Conservation (phyloP, 129 eudicot species). For the Deinandra increscens region DNA sequence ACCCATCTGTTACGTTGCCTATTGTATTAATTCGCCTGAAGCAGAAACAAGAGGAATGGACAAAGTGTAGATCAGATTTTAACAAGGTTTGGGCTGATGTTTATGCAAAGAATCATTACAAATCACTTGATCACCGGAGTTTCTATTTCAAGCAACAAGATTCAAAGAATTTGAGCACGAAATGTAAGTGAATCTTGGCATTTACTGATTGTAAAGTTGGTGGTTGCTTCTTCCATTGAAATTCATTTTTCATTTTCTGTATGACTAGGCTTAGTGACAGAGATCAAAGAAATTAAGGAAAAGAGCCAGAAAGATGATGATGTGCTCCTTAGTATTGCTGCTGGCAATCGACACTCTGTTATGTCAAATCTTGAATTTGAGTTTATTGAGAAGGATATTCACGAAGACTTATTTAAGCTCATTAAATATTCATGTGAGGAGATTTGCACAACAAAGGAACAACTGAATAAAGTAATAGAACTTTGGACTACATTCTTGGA, state of each 20-base stretch:
- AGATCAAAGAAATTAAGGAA: conserved; percentile 85
- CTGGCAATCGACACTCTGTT: conserved; percentile 71
- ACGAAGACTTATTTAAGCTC: conserved; percentile 75
- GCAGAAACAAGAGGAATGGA: conserved; percentile 98
- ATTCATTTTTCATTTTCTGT: conserved; percentile 21
- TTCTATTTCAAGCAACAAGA: conserved; percentile 99
- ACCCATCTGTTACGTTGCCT: conserved; percentile 67
- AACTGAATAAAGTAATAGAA: conserved; percentile 64
- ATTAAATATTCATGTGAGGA: conserved; percentile 85
- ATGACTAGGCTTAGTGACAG: conserved; percentile 70
- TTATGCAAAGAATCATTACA: conserved; percentile 88
- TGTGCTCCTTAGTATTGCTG: conserved; percentile 70
- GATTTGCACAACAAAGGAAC: conserved; percentile 77
- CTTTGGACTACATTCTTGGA: conserved; percentile 92
- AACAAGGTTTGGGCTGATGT: conserved; percentile 98
- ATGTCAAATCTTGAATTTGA: conserved; percentile 61
- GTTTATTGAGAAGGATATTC: conserved; percentile 65
- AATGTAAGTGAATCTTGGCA: conserved; percentile 50
- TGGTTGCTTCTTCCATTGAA: not conserved
- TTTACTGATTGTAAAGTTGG: conserved; percentile 3
- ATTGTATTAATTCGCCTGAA: conserved; percentile 78
- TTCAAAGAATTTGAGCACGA: conserved; percentile 88
- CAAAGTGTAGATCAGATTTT: conserved; percentile 83
- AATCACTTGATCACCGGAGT: conserved; percentile 97
- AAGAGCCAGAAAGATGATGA: conserved; percentile 70